These are phyloP conservation scores for Calonectria hawksworthii DNA, from an alignment of 2,329 filamentous ascomycete genomes.

Conservation along the genomic window DNA sequence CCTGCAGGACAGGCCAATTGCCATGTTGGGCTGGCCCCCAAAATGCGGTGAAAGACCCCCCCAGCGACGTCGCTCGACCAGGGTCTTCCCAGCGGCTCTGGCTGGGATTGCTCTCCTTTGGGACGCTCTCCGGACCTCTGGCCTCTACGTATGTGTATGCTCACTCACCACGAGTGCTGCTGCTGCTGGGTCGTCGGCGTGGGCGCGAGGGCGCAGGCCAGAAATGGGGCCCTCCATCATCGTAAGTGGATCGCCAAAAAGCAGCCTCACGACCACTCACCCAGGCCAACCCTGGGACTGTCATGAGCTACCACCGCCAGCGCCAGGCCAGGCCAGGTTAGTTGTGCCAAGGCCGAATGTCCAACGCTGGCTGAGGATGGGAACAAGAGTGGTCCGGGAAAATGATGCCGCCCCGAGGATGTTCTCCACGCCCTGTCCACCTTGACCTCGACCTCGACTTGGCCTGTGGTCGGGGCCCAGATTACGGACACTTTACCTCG, in stretches of 20 bases:
- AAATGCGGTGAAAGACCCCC: conserved; percentile 48
- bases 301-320: conserved; percentile 26
- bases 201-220: conserved; percentile 33
- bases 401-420: conserved; percentile 24
- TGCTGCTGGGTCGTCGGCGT: conserved; percentile 32
- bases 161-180: conserved; percentile 31
- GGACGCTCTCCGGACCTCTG: conserved; percentile 9
- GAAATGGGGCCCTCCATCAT: conserved; percentile 22
- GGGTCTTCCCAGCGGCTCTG: conserved; percentile 42
- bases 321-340: conserved; percentile 34
- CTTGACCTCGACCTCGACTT: not conserved
- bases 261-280: conserved; percentile 27
- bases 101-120: conserved; percentile 21
- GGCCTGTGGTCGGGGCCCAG: not conserved
- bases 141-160: conserved; percentile 24
- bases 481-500: not conserved
- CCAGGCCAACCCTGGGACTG: conserved; percentile 17
- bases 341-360: conserved; percentile 39
- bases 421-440: conserved; percentile 5
- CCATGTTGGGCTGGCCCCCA: conserved; percentile 37
- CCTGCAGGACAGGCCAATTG: conserved; percentile 31
- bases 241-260: conserved; percentile 23
- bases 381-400: conserved; percentile 36
- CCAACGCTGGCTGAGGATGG: conserved; percentile 19
- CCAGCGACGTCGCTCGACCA: conserved; percentile 37